phyloP scores from a whole-genome alignment of 495 filamentous ascomycete species.

The Penicillium malachiteum region DNA sequence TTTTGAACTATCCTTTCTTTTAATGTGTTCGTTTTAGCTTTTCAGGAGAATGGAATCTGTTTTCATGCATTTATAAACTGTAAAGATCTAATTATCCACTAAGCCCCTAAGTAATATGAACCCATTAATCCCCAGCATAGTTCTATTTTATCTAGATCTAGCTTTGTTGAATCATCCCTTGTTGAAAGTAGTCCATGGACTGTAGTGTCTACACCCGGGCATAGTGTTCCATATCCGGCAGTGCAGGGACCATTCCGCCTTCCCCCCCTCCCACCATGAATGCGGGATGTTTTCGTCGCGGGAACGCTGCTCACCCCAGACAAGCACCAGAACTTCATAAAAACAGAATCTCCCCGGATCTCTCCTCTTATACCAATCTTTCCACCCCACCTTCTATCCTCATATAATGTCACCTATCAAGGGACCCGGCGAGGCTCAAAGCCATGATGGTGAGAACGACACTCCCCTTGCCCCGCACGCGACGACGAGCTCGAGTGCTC shows the following conservation, averaged over 20 bases:
- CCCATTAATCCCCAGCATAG: too few relatives aligned
- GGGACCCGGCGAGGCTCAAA: slow-evolving; percentile 57
- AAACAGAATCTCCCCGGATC: not conserved
- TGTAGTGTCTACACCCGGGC: too few relatives aligned
- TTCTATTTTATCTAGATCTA: too few relatives aligned
- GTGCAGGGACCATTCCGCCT: slow-evolving; percentile 20
- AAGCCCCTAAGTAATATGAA: too few relatives aligned
- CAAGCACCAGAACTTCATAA: not conserved
- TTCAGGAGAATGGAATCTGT: slow-evolving; percentile 20
- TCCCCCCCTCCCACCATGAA: slow-evolving; percentile 21
- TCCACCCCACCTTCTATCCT: not conserved
- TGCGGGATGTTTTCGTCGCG: slow-evolving; percentile 23
- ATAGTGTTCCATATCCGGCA: slow-evolving; percentile 8
- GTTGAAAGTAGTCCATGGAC: too few relatives aligned
- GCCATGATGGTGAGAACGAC: slow-evolving; percentile 44
- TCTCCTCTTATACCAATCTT: not conserved
- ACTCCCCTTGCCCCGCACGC: too few relatives aligned
- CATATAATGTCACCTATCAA: slow-evolving; percentile 48
- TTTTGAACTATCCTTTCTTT: slow-evolving; percentile 9
- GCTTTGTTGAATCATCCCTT: too few relatives aligned
- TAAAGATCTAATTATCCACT: too few relatives aligned
- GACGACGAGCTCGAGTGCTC: too few relatives aligned
- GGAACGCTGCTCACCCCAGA: too few relatives aligned
- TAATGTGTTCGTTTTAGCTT: slow-evolving; percentile 11
- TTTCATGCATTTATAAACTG: not conserved